Evolutionary conservation across 2,329 filamentous ascomycete genomes (phyloP), one percentile per base, ranked within the genome.

Genomic region (Pyrenophora seminiperda): DNA sequence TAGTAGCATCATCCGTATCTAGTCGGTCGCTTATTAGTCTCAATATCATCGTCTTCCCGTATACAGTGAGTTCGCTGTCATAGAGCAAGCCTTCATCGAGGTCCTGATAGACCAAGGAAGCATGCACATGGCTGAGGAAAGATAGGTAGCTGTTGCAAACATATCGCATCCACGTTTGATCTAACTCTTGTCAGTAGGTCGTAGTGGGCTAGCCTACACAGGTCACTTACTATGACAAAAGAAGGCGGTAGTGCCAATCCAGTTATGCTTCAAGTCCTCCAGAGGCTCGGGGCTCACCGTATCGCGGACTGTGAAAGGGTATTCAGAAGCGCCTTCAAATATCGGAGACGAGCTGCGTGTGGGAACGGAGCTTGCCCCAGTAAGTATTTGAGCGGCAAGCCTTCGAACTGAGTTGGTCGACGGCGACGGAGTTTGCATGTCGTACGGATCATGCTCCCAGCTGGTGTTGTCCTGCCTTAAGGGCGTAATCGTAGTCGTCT

Each of bases 21-120:
- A 71, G 50, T 15, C 57, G 61, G n/a, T 64, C 58, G 7, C 61
- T 63, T 13, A 72, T 62, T 18, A 61, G 55, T 5, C 61, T 51
- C 13, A 72, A 44, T 4, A 68, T 47, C 42, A 62, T 65, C 2
- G 66, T 67, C 38, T 70, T 70, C n/a, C 63, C 68, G 46, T 62
- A 64, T 27, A 70, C 61, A 6, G 68, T 72, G 24, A 68, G 59
- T 6, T 57, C 48, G 41, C 59, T 68, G 37, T 72, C 69, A 24
- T 66, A 56, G 18, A 67, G 24, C 6, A 62, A 47, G 4, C 66
- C 63, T 32, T 71, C 63, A 9, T 50, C 43, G 11, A 69, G 47
- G 41, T 72, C 69, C 45, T 67, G 61, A 47, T 65, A 72, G 15
- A 71, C 66, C 43, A 67, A 66, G n/a, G 59, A 44, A n/a, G 61